phyloP scores from a whole-genome alignment of 108 stramenopile genomes.

The Conticribra weissflogii region DNA sequence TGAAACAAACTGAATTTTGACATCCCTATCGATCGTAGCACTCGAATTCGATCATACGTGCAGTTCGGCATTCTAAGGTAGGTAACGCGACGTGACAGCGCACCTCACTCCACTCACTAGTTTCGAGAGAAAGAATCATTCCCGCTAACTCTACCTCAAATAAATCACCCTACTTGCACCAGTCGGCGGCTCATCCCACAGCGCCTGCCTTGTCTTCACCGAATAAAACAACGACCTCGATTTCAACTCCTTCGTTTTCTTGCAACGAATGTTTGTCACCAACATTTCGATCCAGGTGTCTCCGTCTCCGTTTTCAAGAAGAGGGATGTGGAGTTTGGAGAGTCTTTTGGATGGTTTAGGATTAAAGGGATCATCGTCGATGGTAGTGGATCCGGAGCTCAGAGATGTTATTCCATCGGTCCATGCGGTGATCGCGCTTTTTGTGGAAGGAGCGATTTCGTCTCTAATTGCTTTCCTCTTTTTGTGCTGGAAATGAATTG shows the following conservation, averaged over 20 bases:
- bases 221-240: constrained; percentile 21
- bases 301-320: background rate
- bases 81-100: no score
- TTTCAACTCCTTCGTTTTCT: constrained; percentile 3
- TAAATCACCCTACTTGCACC: constrained; percentile 23
- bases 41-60: no score
- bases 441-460: background rate
- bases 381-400: background rate
- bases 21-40: no score
- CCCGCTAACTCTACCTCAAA: constrained; percentile 7
- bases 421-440: no score
- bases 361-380: background rate
- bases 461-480: background rate
- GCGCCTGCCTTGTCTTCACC: constrained; percentile 6
- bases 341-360: constrained; percentile 8
- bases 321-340: background rate
- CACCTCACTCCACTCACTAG: no score
- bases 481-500: background rate
- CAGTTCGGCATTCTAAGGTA: no score
- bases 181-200: constrained; percentile 21
- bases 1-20: no score
- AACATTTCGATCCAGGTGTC: constrained; percentile 20
- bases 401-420: background rate
- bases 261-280: constrained; percentile 8
- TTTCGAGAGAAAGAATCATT: no score